Evolutionary conservation across 2,329 filamentous ascomycete species (phyloP), one percentile per base, ranked within the genome.

Genomic region (Claviceps humidiphila): DNA sequence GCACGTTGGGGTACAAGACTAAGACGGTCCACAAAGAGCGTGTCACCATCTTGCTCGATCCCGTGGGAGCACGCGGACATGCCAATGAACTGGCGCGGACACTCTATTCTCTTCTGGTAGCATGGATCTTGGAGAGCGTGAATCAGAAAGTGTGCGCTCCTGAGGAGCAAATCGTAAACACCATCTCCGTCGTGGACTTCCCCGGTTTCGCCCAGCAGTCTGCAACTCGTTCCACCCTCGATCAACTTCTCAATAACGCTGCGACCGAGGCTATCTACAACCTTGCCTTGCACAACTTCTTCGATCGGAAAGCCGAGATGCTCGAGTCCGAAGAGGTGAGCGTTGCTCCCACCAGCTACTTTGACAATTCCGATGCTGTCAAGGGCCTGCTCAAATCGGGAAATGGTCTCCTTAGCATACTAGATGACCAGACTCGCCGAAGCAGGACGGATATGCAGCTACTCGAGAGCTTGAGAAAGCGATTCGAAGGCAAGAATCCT

Each of bases 21-120:
- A 96, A 95, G 75, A 96, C 93, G 59, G 84, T 98, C 53, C 87
- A 94, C 64, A 86, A 89, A 57, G 93, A 98, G 73, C 85, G 93
- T 51, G 93, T 98, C n/a, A 98, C 93, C 0, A 87, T 98, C 58
- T 95, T 98, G 90, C 78, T 98, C 38, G 93, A 98, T 63, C 88
- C 91, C 6, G 83, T 82, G 53, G 93, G 93, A 41, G 93, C 93
- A 46, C 84, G 89, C 49, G 84, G 82, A 41, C 96, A 96, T 60
- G 93, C 93, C 16, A 90, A 97, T 63, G 93, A 97, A 68, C 79
- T 98, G 48, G 90, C 93, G 4, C 80, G 91, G 50, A 96, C 91
- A 0, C 73, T 98, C 0, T 98, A 98, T 71, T 91, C 90, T 5
- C 81, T 98, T 8, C 75, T 98, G 6, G 91, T 97, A 14, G 89